A percentile compares a stretch with the other conserved stretches of the same genome.
These are phyloP conservation scores for Venturia pyrina DNA, from an alignment of 2,329 filamentous ascomycete species.

Conservation along the genomic window DNA sequence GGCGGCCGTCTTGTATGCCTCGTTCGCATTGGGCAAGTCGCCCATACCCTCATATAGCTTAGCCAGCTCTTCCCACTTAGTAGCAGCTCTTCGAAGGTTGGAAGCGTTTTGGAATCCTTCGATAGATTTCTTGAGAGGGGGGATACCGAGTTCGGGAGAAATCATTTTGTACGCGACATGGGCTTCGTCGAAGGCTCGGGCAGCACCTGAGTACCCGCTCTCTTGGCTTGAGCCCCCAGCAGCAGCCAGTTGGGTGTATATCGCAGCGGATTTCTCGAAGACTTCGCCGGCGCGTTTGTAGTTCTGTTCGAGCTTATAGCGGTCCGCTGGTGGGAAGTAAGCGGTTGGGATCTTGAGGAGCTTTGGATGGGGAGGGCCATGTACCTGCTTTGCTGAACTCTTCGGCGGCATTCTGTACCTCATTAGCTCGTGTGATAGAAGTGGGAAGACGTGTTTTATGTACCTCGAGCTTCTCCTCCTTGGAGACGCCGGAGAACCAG, in stretches of 20 bases:
- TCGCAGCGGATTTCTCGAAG: background rate
- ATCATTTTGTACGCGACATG: constrained; percentile 92
- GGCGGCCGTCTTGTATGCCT: constrained; percentile 76
- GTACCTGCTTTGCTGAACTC: constrained; percentile 7
- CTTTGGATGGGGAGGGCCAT: background rate
- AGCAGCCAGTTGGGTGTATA: constrained; percentile 50
- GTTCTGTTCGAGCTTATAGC: constrained; percentile 6
- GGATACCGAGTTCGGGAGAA: constrained; percentile 70
- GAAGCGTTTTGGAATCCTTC: constrained; percentile 79
- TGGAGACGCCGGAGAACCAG: constrained; percentile 4
- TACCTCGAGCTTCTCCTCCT: constrained; percentile 6
- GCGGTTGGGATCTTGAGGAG: background rate
- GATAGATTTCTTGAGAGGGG: constrained; percentile 71
- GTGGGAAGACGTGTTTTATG: background rate
- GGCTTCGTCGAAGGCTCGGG: constrained; percentile 78
- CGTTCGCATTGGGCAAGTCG: constrained; percentile 67
- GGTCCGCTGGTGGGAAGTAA: constrained; percentile 1
- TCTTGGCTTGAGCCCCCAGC: background rate
- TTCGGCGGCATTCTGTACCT: background rate
- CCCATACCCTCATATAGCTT: constrained; percentile 81
- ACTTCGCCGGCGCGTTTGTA: background rate
- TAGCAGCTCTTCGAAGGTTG: constrained; percentile 83
- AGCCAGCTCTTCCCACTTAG: constrained; percentile 79
- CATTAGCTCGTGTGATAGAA: background rate
- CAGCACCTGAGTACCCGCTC: constrained; percentile 86